phyloP scores from a whole-genome alignment of 1,284 basidiomycete genomes.

The Cystobasidiaceae sp. region DNA sequence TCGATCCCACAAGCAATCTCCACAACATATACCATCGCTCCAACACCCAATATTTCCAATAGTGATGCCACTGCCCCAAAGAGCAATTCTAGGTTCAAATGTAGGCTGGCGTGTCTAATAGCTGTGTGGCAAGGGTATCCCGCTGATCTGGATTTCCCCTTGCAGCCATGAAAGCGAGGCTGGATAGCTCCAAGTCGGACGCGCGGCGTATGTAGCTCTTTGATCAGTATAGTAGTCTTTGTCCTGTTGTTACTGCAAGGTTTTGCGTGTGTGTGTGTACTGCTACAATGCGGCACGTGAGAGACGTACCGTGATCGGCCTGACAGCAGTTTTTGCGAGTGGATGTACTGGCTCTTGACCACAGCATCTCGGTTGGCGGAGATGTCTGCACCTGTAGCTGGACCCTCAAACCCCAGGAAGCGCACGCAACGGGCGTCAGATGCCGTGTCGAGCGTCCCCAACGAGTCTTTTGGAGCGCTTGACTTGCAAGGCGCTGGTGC shows the following conservation, averaged over 20 bases:
- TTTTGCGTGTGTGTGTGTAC: no score
- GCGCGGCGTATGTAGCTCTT: slow-evolving; percentile 12
- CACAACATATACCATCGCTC: slow-evolving; percentile 24
- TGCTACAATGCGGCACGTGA: no score
- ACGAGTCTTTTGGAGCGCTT: slow-evolving; percentile 30
- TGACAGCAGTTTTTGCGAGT: no score
- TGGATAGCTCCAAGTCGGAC: slow-evolving; percentile 7
- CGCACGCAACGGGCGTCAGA: not conserved
- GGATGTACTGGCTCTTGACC: no score
- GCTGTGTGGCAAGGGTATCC: no score
- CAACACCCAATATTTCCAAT: not conserved
- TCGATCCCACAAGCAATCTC: slow-evolving; percentile 28
- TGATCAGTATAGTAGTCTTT: not conserved
- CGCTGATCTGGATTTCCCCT: no score
- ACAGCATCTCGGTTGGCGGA: no score
- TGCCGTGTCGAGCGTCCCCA: not conserved
- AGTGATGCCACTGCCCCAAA: not conserved
- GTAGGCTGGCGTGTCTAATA: not conserved
- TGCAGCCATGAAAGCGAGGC: slow-evolving; percentile 22
- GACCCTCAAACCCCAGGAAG: slow-evolving; percentile 19
- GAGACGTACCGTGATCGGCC: not conserved
- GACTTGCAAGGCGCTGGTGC: slow-evolving; percentile 39
- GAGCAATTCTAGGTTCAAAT: slow-evolving; percentile 9
- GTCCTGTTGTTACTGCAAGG: not conserved
- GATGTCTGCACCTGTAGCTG: slow-evolving; percentile 19